Percentiles rank a stretch among this genome's conserved stretches.
These are phyloP conservation scores for Sporothrix curviconia DNA, from an alignment of 2,329 filamentous ascomycete species.

Conservation along the genomic window DNA sequence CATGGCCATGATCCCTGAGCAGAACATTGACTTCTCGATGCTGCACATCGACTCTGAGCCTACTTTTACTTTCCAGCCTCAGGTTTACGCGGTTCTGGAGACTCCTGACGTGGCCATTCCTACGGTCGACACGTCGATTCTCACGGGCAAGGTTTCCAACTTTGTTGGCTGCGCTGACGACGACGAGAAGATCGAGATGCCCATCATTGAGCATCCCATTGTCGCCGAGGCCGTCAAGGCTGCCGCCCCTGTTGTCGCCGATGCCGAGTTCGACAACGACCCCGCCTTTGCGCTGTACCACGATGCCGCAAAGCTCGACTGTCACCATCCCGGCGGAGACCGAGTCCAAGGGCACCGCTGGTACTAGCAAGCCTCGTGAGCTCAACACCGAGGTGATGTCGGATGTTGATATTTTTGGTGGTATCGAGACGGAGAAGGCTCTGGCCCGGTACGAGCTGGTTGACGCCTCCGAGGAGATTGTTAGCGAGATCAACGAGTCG, in stretches of 20 bases:
- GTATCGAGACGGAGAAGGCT: conserved; percentile 57
- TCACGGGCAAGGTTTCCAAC: conserved; percentile 66
- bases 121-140: conserved; percentile 50
- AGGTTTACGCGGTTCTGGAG: conserved; percentile 59
- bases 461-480: conserved; percentile 47
- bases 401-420: conserved; percentile 41
- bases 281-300: conserved; percentile 56
- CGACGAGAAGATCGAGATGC: conserved; percentile 52
- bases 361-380: conserved; percentile 29
- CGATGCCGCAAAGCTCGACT: conserved; percentile 29
- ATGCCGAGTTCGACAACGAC: conserved; percentile 57
- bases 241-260: conserved; percentile 33
- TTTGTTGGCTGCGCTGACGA: conserved; percentile 42
- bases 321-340: conserved; percentile 21
- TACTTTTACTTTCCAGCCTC: conserved; percentile 56
- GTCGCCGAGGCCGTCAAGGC: conserved; percentile 28
- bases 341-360: conserved; percentile 23
- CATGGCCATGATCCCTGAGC: conserved; percentile 79
- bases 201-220: conserved; percentile 43
- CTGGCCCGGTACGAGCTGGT: conserved; percentile 58
- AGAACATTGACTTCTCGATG: conserved; percentile 66
- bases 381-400: conserved; percentile 38
- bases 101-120: conserved; percentile 26
- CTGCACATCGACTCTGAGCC: conserved; percentile 52
- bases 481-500: conserved; percentile 38